Evolutionary conservation across 1,284 basidiomycete genomes (phyloP).

Genomic region (Boletus semigastroideus): DNA sequence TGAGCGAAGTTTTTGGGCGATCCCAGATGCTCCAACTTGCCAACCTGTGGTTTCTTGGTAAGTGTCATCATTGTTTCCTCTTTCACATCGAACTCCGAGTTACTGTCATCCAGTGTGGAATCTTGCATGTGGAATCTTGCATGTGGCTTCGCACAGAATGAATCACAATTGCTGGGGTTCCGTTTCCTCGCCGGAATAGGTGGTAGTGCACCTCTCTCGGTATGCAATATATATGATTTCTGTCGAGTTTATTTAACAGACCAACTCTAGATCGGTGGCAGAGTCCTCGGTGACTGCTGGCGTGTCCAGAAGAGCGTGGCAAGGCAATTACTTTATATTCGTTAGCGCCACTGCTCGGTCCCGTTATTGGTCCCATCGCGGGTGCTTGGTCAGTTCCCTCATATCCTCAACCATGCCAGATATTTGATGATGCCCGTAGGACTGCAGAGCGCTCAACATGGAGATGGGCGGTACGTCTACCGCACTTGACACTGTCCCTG

Average conservation of each 20-base stretch:
- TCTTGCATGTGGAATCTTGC: conserved; percentile 59
- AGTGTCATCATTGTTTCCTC: conserved; percentile 12
- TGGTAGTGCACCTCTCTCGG: conserved; percentile 62
- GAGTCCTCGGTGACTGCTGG: conserved; percentile 71
- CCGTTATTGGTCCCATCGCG: conserved; percentile 62
- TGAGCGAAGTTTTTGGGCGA: conserved; percentile 55
- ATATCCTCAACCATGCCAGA: background rate
- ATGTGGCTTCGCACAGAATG: conserved; percentile 64
- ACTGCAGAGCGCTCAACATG: conserved; percentile 59
- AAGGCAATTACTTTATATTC: conserved; percentile 69
- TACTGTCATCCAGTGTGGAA: conserved; percentile 54
- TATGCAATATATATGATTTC: conserved; percentile 30
- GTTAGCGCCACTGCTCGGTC: conserved; percentile 54
- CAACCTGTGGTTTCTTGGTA: conserved; percentile 61
- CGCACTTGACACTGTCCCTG: background rate
- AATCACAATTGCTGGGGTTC: conserved; percentile 59
- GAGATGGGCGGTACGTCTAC: conserved; percentile 57
- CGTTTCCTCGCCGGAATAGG: conserved; percentile 65
- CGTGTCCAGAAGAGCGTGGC: conserved; percentile 65
- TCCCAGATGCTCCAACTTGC: conserved; percentile 48
- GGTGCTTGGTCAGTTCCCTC: conserved; percentile 50
- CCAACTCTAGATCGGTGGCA: conserved; percentile 55
- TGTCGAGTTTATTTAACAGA: background rate
- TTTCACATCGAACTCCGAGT: background rate
- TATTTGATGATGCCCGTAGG: conserved; percentile 31